Evolutionary conservation across 306 rosid species (phyloP).

Genomic region (Vicia sativa): DNA sequence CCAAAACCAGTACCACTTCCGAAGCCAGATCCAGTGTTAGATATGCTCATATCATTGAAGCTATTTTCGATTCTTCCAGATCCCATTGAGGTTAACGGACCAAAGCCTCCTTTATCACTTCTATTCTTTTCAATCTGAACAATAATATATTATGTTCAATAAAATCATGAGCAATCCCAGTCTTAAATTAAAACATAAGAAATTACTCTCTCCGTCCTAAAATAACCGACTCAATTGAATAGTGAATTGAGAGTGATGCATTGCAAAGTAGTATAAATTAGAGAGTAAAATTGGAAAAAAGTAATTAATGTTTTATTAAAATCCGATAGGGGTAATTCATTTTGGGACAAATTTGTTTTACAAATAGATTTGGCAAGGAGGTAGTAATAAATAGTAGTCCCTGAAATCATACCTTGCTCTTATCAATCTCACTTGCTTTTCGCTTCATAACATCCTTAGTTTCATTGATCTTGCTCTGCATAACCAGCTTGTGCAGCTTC

Average conservation of each 20-base stretch:
- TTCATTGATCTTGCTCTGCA: constrained; percentile 94
- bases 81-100: constrained; percentile 80
- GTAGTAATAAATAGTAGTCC: too few species aligned
- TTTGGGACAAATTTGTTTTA: too few species aligned
- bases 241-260: too few species aligned
- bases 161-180: not conserved
- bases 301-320: too few species aligned
- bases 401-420: constrained; percentile 86
- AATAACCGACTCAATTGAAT: too few species aligned
- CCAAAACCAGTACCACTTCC: constrained; percentile 45
- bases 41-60: constrained; percentile 75
- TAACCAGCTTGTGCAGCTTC: constrained; percentile 88
- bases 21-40: constrained; percentile 74
- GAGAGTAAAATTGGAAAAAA: too few species aligned
- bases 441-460: constrained; percentile 97
- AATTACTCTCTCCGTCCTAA: too few species aligned
- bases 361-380: too few species aligned
- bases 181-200: not conserved
- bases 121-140: constrained; percentile 88
- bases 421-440: constrained; percentile 97
- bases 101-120: constrained; percentile 86
- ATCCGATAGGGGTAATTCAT: too few species aligned
- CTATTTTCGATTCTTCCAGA: constrained; percentile 88
- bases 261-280: too few species aligned
- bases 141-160: constrained; percentile 26